Base-by-base conservation (phyloP, 805 yeast genomes). In the Lipomyces mesembrius region DNA sequence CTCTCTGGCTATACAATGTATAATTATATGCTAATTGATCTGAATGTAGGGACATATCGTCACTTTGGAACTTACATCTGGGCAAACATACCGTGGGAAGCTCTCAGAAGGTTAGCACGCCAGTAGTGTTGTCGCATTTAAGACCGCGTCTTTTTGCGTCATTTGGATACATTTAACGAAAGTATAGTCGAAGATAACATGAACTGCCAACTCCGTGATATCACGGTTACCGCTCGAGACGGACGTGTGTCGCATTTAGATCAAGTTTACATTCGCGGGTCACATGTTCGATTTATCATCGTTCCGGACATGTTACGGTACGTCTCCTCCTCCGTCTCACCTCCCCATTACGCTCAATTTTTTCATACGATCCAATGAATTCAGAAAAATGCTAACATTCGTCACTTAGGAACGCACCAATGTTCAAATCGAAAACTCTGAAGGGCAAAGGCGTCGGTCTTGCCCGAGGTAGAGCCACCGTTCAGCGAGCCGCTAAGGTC, bases 201-300 rank as follows among this genome's bases (percentile, higher is more conserved):
- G 98, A 94, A 94, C 76, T 86, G 94, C 32, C 96, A 93, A 68
- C 78, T 94, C 60, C 81, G 85, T 70, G 97, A 94, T 75, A 96
- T 90, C 53, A 85, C 89, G 0, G 87, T 90, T 59, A 93, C 97
- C 0, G 85, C 87, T 34, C 80, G 87, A 56, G 89, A 91, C 62
- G 97, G 97, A 3, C 82, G 83, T 58, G 89, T 90, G 2, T 82
- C 89, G 1, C 89, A 88, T 71, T 83, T 91, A 83, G 92, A 90
- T 70, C 91, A 89, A 73, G 96, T 92, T 2, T 93, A 91, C 76
- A 87, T 94, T 2, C 85, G 99, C 73, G 99, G 99, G 1, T 91
- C 97, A 0, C 93, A 90, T 79, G 86, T 94, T 29, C 85, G 92
- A 68, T 89, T 92, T 77, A 84, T 95, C 70, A 86, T 88, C 25